A percentile compares a stretch with the other conserved stretches of the same genome.
phyloP scores from a whole-genome alignment of 2,329 filamentous ascomycete species.

The Chaetomium sp. region DNA sequence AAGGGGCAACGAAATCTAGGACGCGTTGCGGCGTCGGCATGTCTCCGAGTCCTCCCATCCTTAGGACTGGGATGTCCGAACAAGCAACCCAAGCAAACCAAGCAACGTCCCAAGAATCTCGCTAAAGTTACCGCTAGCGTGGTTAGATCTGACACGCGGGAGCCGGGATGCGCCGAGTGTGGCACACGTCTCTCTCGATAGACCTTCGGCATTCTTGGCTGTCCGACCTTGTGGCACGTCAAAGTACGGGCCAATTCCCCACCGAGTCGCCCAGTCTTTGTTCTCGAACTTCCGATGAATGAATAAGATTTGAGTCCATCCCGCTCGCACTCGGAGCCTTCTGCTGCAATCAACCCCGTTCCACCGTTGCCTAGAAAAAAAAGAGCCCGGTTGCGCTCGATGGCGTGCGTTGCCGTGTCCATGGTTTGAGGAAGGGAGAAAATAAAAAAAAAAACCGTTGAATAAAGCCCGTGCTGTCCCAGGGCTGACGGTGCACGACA shows the following conservation, averaged over 20 bases:
- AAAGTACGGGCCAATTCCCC: constrained; percentile 1
- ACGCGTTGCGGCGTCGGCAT: not conserved
- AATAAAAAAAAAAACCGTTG: not conserved
- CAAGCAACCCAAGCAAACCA: not conserved
- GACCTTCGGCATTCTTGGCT: not conserved
- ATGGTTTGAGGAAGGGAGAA: too few species aligned
- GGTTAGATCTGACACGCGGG: not conserved
- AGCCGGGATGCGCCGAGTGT: constrained; percentile 3
- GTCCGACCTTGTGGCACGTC: not conserved
- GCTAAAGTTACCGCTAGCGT: not conserved
- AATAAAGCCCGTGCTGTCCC: not conserved
- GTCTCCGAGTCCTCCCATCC: constrained; percentile 1
- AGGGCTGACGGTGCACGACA: not conserved
- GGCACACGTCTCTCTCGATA: not conserved
- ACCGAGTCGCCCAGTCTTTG: not conserved
- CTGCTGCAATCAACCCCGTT: not conserved
- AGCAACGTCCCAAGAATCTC: not conserved
- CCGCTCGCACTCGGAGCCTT: not conserved
- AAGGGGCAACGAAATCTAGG: not conserved
- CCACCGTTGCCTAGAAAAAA: not conserved
- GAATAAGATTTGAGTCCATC: not conserved
- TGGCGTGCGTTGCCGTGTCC: not conserved
- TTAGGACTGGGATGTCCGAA: not conserved
- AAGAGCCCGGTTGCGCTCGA: not conserved
- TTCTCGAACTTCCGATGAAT: not conserved